Percentiles rank a stretch among this genome's conserved stretches.
These are phyloP conservation scores for Achaetomium macrosporum DNA, from an alignment of 2,329 filamentous ascomycete species.

Conservation along the genomic window DNA sequence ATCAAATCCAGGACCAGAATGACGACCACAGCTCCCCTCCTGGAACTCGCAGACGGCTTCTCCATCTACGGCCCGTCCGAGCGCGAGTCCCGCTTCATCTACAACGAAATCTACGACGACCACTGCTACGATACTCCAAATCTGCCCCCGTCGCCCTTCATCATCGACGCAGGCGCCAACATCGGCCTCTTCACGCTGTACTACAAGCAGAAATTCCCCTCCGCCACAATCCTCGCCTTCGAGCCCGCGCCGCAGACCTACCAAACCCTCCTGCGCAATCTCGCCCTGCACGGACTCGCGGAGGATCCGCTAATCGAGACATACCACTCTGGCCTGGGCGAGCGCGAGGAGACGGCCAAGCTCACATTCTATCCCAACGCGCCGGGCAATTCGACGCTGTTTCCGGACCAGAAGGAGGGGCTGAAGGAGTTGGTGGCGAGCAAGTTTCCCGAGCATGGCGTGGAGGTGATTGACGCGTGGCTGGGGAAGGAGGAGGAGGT, in stretches of 20 bases:
- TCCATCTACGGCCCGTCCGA: background rate
- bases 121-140: background rate
- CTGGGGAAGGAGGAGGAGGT: background rate
- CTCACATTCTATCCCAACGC: background rate
- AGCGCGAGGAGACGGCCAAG: background rate
- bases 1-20: too few species aligned
- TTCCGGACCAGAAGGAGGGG: background rate
- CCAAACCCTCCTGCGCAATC: background rate
- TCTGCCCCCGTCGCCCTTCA: background rate
- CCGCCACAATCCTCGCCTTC: background rate
- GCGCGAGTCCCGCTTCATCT: background rate
- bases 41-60: background rate
- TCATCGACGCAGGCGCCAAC: background rate
- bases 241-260: background rate
- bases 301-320: background rate
- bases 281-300: background rate
- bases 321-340: background rate
- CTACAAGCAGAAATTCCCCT: background rate
- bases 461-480: background rate
- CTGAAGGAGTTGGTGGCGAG: background rate
- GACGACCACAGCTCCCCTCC: background rate
- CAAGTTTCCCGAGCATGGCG: background rate
- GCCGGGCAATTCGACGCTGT: background rate
- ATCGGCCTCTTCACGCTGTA: background rate
- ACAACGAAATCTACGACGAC: background rate